Evolutionary conservation across 2,329 filamentous ascomycete genomes (phyloP).

Genomic region (Xylaria sp.): DNA sequence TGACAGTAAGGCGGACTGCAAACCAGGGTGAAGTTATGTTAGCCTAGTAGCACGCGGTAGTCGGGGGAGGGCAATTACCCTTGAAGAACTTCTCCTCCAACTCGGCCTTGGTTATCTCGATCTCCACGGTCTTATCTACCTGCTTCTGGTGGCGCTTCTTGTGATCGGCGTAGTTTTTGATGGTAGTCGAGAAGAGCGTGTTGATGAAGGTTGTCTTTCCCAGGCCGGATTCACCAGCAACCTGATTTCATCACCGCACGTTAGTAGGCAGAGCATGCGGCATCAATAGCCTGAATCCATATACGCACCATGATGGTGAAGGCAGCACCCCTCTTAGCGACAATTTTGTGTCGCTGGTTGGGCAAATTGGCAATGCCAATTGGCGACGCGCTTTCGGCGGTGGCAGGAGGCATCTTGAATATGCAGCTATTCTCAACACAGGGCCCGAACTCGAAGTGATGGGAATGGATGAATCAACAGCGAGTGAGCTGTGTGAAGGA

Average conservation of each 20-base stretch:
- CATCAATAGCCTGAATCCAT: conserved; percentile 13
- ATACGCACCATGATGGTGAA: conserved; percentile 97
- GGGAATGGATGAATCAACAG: conserved; percentile 14
- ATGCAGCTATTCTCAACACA: conserved; percentile 29
- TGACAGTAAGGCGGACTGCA: conserved; percentile 95
- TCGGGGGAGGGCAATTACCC: conserved; percentile 64
- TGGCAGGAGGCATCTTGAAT: conserved; percentile 62
- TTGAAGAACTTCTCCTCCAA: conserved; percentile 99
- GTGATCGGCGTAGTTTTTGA: conserved; percentile 99
- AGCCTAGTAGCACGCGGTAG: conserved; percentile 5
- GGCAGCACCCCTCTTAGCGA: conserved; percentile 87
- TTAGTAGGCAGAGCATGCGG: conserved; percentile 18
- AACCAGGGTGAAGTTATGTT: conserved; percentile 36
- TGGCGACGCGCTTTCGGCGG: conserved; percentile 51
- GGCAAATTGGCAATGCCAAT: conserved; percentile 79
- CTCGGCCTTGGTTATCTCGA: conserved; percentile 99
- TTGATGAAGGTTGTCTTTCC: conserved; percentile 99
- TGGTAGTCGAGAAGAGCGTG: conserved; percentile 99
- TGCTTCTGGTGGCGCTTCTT: conserved; percentile 99
- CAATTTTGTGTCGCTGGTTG: conserved; percentile 81
- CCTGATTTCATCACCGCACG: conserved; percentile 61
- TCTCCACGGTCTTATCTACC: conserved; percentile 99
- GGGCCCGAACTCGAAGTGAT: conserved; percentile 32
- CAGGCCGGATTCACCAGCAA: conserved; percentile 97
- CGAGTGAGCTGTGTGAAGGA: conserved; percentile 32